Conservation (phyloP, 2,329 filamentous ascomycete genomes). For the Coniochaeta sp. region DNA sequence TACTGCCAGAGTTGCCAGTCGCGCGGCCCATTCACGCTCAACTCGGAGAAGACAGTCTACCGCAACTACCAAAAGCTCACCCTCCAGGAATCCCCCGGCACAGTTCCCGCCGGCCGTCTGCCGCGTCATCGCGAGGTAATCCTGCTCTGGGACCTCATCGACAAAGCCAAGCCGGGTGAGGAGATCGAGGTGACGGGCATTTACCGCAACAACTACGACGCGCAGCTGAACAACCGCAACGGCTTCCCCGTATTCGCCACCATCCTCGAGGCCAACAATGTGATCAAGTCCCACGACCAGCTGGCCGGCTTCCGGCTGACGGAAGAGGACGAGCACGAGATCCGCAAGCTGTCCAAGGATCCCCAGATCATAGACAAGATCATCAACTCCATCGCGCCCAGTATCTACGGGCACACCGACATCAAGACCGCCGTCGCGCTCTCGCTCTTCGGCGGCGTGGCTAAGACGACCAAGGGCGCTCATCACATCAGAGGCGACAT, state of each 20-base stretch:
- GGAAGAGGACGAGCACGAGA: conserved; percentile 88
- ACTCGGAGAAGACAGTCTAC: conserved; percentile 96
- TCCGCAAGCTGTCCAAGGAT: conserved; percentile 80
- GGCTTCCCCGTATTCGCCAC: conserved; percentile 98
- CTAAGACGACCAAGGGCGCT: conserved; percentile 81
- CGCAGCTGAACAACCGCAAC: conserved; percentile 95
- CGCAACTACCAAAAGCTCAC: conserved; percentile 98
- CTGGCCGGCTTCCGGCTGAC: conserved; percentile 93
- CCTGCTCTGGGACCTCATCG: conserved; percentile 92
- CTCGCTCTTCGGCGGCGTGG: conserved; percentile 89
- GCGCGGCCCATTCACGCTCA: conserved; percentile 87
- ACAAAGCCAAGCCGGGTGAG: conserved; percentile 92
- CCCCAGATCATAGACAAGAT: conserved; percentile 90
- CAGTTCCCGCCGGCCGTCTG: conserved; percentile 89
- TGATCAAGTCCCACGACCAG: conserved; percentile 95
- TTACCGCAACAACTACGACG: conserved; percentile 97
- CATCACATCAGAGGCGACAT: conserved; percentile 95
- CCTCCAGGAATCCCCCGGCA: conserved; percentile 92
- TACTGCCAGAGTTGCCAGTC: conserved; percentile 97
- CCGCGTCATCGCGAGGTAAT: conserved; percentile 92
- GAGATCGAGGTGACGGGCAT: conserved; percentile 96
- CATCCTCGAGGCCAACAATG: conserved; percentile 93
- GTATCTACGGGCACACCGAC: conserved; percentile 93
- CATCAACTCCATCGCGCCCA: conserved; percentile 86
- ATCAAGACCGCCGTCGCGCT: conserved; percentile 96